Base-by-base conservation (phyloP, 345 rosid species). In the Euphorbia lathyris region DNA sequence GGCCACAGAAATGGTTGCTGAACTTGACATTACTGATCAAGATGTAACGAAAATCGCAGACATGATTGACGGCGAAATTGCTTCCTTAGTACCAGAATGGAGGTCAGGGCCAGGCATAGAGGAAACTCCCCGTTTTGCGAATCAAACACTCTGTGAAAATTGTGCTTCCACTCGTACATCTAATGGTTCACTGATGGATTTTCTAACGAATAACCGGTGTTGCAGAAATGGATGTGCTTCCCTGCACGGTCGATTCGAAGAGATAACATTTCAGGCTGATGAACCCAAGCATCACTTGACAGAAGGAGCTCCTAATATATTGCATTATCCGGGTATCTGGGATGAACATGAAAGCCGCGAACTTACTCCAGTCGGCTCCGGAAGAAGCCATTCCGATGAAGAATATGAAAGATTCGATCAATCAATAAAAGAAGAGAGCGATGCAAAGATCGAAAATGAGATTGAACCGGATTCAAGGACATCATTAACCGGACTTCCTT, bases 1-100 rank as follows among this genome's bases (percentile, higher is more conserved):
- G 43, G 96, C 99, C 27, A 83, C 85, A n/a, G 99, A 95, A 80
- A 95, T 95, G 99, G 92, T 92, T 32, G 88, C 90, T 1, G 99
- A 95, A 64, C 83, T 95, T 65, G 99, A 95, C 77, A 86, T 95
- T 58, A 87, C 83, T 4, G 91, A 86, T 72, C 90, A 84, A 58
- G 97, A 92, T 25, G 96, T 82, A 73, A 86, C 86, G 8, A 88
- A 83, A 64, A 95, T 95, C 72, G 91, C 99, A 1, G 88, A 86
- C 30, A 92, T 87, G 88, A 95, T 95, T 7, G 96, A 95, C 62
- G 93, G 88, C 40, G 99, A 90, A 81, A 89, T 95, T 62, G 80
- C 85, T 69, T 84, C 90, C 55, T 73, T 95, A 70, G 97, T 92
- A 59, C 98, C 97, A 0, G 83, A 60, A 9, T 88, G 98, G 99